Evolutionary conservation across 495 filamentous ascomycete genomes (phyloP).

Genomic region (Aspergillus taichungensis): DNA sequence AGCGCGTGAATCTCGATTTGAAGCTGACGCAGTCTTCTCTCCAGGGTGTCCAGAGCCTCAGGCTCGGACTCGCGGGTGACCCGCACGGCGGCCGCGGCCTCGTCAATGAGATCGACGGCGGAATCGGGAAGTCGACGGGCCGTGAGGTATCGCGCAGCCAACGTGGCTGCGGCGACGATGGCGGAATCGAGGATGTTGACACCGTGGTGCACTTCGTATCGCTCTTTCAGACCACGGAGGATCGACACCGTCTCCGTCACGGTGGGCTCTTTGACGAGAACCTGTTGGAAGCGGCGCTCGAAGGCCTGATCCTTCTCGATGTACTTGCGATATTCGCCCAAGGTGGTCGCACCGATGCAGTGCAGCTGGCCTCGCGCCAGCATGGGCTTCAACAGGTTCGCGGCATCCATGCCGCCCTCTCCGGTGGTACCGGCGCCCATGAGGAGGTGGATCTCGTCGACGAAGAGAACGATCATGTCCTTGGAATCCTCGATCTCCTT

Average conservation of each 20-base stretch:
- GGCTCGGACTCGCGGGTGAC: constrained; percentile 94
- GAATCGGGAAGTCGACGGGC: constrained; percentile 87
- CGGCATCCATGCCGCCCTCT: constrained; percentile 97
- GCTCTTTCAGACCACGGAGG: constrained; percentile 90
- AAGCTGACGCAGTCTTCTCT: constrained; percentile 78
- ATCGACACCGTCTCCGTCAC: constrained; percentile 92
- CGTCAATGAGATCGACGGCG: constrained; percentile 91
- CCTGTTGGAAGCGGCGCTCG: constrained; percentile 96
- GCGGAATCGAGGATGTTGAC: constrained; percentile 91
- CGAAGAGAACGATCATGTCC: constrained; percentile 93
- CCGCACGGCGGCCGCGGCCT: constrained; percentile 88
- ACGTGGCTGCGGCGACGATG: constrained; percentile 80
- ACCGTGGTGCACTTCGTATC: constrained; percentile 96
- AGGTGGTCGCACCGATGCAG: constrained; percentile 93
- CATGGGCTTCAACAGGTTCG: constrained; percentile 96
- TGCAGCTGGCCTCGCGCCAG: constrained; percentile 91
- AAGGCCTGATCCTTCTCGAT: constrained; percentile 98
- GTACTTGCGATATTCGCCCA: constrained; percentile 95
- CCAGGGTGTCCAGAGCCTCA: constrained; percentile 85
- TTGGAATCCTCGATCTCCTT: constrained; percentile 97
- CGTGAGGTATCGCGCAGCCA: constrained; percentile 88
- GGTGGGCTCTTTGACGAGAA: constrained; percentile 85
- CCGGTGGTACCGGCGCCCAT: constrained; percentile 94
- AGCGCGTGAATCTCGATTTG: constrained; percentile 95
- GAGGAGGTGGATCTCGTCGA: constrained; percentile 95